Conservation (phyloP, 306 rosid genomes). For the Sphenostylis stenocarpa region DNA sequence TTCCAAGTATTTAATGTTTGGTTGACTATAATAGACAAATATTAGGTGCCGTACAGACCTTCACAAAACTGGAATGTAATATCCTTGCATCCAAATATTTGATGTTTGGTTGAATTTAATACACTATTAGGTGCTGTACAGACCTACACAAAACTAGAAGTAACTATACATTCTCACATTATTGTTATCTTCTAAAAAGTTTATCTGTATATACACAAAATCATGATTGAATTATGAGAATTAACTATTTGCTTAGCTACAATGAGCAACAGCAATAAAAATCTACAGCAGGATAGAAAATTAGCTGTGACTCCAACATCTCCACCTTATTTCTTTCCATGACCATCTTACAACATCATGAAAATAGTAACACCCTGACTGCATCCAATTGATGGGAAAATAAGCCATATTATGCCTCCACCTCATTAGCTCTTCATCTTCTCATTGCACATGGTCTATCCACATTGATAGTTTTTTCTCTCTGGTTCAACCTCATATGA, state of each 20-base stretch:
- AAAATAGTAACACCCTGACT: background rate
- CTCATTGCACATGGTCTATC: constrained; percentile 30
- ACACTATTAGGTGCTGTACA: constrained; percentile 32
- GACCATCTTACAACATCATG: background rate
- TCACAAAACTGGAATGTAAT: constrained; percentile 8
- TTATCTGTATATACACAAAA: constrained; percentile 10
- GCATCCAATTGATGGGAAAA: background rate
- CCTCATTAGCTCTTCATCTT: constrained; percentile 30
- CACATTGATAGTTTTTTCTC: constrained; percentile 25
- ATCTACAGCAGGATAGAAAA: background rate
- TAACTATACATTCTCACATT: constrained; percentile 34
- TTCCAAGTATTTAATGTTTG: background rate
- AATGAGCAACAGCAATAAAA: background rate
- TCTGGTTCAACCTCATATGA: constrained; percentile 49
- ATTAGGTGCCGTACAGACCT: constrained; percentile 27
- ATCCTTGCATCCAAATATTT: background rate
- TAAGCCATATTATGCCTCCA: background rate
- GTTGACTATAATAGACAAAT: background rate
- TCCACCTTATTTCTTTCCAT: background rate
- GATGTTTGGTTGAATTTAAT: background rate
- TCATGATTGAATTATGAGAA: background rate
- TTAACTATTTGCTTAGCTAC: background rate
- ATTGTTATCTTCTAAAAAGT: background rate
- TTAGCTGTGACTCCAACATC: constrained; percentile 1
- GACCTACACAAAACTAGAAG: constrained; percentile 28